A percentile compares a stretch with the other conserved stretches of the same genome.
phyloP scores from a whole-genome alignment of 2,329 filamentous ascomycete genomes.

The Botrytis galanthina region DNA sequence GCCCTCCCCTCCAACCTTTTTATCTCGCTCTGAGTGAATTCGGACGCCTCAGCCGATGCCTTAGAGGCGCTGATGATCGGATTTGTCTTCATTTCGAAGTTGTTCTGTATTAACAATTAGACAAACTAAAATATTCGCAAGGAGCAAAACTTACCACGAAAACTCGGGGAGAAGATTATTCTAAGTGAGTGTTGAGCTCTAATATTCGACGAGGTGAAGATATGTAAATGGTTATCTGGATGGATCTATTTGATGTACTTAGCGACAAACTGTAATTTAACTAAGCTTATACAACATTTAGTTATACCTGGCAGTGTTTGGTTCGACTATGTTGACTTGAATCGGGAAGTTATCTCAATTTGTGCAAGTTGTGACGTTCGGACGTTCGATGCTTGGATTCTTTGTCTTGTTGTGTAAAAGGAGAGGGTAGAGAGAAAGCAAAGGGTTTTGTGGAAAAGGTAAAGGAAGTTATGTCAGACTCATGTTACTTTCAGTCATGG shows the following conservation, averaged over 20 bases:
- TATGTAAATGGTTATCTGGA: neutral
- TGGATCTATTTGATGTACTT: neutral
- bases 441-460: neutral
- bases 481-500: neutral
- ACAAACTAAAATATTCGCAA: neutral
- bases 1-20: neutral
- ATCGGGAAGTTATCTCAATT: neutral
- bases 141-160: neutral
- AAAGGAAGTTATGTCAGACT: neutral
- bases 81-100: neutral
- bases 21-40: neutral
- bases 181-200: neutral
- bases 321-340: neutral
- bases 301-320: neutral
- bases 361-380: neutral
- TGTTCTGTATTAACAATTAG: neutral
- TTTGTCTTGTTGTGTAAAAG: neutral
- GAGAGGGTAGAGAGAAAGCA: neutral
- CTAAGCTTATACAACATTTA: neutral
- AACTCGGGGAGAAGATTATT: neutral
- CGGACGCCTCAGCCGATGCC: neutral
- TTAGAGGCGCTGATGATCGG: neutral
- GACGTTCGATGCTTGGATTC: neutral
- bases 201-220: neutral
- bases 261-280: neutral